Percentiles rank a stretch among this genome's conserved stretches.
Evolutionary conservation across 2,329 filamentous ascomycete genomes (phyloP).

Genomic region (Trichothecium sympodiale): DNA sequence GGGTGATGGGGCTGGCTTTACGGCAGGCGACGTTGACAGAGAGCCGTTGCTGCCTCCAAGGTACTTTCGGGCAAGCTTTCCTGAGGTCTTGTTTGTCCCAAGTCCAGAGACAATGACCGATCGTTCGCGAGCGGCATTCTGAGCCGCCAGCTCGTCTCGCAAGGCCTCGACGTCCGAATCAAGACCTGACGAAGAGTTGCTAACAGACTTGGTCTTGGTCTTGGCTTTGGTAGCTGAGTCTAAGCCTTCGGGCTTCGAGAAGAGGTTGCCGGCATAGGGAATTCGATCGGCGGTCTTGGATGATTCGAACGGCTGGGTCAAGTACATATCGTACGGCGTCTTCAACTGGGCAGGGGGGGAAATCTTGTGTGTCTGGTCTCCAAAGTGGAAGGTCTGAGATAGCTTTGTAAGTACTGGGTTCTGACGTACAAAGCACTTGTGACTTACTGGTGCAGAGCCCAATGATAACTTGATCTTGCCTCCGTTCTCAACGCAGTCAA

Average conservation of each 20-base stretch:
- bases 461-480: constrained; percentile 45
- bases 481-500: constrained; percentile 46
- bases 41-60: constrained; percentile 11
- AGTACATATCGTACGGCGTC: constrained; percentile 44
- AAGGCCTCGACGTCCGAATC: constrained; percentile 40
- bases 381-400: constrained; percentile 42
- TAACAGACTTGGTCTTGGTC: constrained; percentile 16
- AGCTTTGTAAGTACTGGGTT: too few species aligned
- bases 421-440: too few species aligned
- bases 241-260: constrained; percentile 23
- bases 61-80: constrained; percentile 13
- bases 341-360: constrained; percentile 27
- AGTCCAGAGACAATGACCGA: constrained; percentile 23
- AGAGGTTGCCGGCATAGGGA: constrained; percentile 34
- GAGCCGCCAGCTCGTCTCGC: constrained; percentile 27
- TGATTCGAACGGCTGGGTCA: constrained; percentile 38
- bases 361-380: constrained; percentile 36
- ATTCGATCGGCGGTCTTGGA: constrained; percentile 35
- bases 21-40: constrained; percentile 42
- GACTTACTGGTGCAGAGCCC: constrained; percentile 47
- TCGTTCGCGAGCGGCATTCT: constrained; percentile 19
- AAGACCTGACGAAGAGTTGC: constrained; percentile 26
- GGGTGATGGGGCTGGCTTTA: constrained; percentile 40
- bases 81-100: constrained; percentile 17
- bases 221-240: constrained; percentile 4